These are phyloP conservation scores for Ormosia emarginata DNA, from an alignment of 306 rosid species.

Conservation along the genomic window DNA sequence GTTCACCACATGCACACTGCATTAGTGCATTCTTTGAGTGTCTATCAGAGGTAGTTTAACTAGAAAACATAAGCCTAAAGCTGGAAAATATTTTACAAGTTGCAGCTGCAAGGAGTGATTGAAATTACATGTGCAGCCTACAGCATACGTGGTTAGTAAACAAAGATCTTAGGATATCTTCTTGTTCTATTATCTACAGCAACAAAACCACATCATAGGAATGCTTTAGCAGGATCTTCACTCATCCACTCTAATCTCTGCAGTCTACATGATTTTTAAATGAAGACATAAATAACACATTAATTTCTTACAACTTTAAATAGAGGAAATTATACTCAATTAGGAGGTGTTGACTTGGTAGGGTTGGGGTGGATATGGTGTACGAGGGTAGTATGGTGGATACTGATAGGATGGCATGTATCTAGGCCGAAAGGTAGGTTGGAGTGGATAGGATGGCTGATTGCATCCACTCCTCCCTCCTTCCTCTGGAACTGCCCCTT, in stretches of 20 bases:
- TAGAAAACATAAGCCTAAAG: neutral
- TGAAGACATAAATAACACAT: neutral
- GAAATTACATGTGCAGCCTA: neutral
- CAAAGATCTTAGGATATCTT: neutral
- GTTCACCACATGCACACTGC: neutral
- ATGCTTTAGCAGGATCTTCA: constrained; percentile 12
- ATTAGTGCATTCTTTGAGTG: neutral
- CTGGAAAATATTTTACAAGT: neutral
- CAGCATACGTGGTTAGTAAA: neutral
- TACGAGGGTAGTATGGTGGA: neutral
- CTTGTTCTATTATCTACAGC: neutral
- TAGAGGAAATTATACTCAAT: neutral
- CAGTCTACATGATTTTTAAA: neutral
- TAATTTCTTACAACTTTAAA: neutral
- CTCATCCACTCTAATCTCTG: neutral
- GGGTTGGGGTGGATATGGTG: neutral
- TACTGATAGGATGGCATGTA: neutral
- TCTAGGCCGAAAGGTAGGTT: neutral
- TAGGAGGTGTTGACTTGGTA: neutral
- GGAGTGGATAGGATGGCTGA: neutral
- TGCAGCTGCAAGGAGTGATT: neutral
- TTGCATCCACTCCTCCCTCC: neutral
- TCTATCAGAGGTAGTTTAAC: neutral
- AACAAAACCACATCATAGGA: neutral
- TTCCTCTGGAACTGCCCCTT: neutral